Evolutionary conservation across 305 asterid genomes (phyloP).

Genomic region (Coffea humblotiana): DNA sequence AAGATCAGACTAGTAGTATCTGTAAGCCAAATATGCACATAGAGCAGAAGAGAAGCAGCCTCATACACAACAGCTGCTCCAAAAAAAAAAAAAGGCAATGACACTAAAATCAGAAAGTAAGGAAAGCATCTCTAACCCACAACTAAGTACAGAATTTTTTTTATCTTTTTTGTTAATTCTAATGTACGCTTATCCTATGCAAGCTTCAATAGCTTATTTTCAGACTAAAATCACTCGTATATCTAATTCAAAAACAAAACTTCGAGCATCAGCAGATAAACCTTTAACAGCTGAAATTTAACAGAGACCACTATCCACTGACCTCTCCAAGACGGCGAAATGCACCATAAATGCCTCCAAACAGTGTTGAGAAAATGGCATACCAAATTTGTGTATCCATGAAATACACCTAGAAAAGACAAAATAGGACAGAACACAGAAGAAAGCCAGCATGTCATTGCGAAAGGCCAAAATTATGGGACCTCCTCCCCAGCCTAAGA

Average conservation of each 20-base stretch:
- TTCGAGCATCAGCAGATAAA: background rate
- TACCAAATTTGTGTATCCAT: constrained; percentile 99
- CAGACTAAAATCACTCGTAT: background rate
- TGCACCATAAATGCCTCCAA: constrained; percentile 99
- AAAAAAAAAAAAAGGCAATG: background rate
- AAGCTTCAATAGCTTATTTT: background rate
- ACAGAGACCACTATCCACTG: constrained; percentile 23
- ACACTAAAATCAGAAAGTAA: background rate
- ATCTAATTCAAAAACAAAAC: background rate
- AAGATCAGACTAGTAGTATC: background rate
- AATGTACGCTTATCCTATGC: background rate
- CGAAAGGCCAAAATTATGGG: background rate
- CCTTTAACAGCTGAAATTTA: background rate
- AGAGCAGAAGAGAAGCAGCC: background rate
- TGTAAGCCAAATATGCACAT: background rate
- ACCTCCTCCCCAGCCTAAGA: background rate
- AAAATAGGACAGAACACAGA: background rate
- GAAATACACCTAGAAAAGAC: constrained; percentile 78
- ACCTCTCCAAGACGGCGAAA: constrained; percentile 99
- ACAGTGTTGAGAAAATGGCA: constrained; percentile 94
- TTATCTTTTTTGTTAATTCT: background rate
- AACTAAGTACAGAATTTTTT: background rate
- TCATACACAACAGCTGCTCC: background rate
- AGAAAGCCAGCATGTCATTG: constrained; percentile 1
- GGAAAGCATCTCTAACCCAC: background rate